A percentile compares a stretch with the other conserved stretches of the same genome.
Conservation (phyloP, 2,329 filamentous ascomycete genomes). For the Pseudocercospora pini-densiflorae region DNA sequence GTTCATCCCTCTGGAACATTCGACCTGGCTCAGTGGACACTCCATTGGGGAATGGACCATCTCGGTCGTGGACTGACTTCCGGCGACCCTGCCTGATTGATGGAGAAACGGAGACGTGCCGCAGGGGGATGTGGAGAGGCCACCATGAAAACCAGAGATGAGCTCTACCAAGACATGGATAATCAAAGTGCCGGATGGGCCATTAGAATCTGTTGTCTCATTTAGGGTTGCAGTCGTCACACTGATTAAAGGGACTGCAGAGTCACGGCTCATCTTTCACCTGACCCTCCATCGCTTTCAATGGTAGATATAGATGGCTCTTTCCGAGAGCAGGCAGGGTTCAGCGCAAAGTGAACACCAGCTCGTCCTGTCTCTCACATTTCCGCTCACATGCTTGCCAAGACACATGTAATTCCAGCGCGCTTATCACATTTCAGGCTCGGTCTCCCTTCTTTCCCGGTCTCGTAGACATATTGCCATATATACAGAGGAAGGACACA, state of each 20-base stretch:
- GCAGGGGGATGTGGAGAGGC: too few species aligned
- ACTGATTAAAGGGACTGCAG: too few species aligned
- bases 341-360: not conserved
- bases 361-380: not conserved
- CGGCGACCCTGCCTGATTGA: not conserved
- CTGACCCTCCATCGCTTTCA: not conserved
- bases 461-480: not conserved
- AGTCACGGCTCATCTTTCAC: not conserved
- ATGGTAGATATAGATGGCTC: too few species aligned
- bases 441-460: not conserved
- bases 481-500: not conserved
- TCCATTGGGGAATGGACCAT: not conserved
- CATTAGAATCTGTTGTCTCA: not conserved
- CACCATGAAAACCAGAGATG: too few species aligned
- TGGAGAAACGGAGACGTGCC: not conserved
- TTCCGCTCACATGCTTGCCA: not conserved
- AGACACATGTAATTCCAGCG: not conserved
- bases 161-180: too few species aligned
- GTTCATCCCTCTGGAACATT: too few species aligned
- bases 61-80: not conserved
- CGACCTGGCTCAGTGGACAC: too few species aligned
- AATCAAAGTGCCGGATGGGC: too few species aligned
- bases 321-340: not conserved
- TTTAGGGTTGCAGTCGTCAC: too few species aligned
- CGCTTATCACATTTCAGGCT: not conserved